Evolutionary conservation across 805 yeast genomes (phyloP), one percentile per base, ranked within the genome.

Genomic region (Candida pini): DNA sequence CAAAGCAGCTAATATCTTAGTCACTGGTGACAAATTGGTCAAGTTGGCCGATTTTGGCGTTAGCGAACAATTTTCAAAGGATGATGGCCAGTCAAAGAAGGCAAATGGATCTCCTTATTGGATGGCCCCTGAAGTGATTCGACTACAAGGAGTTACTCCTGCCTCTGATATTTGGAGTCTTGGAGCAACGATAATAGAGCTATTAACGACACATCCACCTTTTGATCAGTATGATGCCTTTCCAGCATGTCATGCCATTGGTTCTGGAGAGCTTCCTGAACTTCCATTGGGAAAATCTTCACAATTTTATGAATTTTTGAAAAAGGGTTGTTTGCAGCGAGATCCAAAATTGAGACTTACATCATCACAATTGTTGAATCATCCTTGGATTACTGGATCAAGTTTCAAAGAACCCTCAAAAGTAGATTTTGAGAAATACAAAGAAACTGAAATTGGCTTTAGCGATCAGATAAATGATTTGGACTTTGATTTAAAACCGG

Each of bases 111-210:
- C 20, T 12, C 95, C 97, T 0, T 84, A 90, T 54, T 92, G 97
- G 17, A 19, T 26, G 26, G 10, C 26, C 12, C 26, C 98, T 0
- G 98, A 23, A 22, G 28, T 18, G 4, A 14, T 22, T 17, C 15
- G 10, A 56, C 15, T 20, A 29, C 19, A 20, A 21, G 18, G 16
- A 3, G 82, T 90, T 2, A 80, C 94, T 8, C 76, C 90, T 0
- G 82, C 94, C 2, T 85, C 95, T 3, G 98, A 92, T 61, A 75
- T 84, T 19, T 84, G 92, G 97, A 84, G 95, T 6, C 59, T 92
- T 18, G 98, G 97, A 3, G 94, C 97, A n/a, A 90, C 97, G 0
- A 73, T 89, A 3, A 75, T 90, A 2, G 98, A 92, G 56, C 64
- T 92, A 27, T 63, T 86, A 33, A 81, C 95, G 0, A 95, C 87